These are phyloP conservation scores for Sclerotinia borealis DNA, from an alignment of 2,329 filamentous ascomycete genomes.

Conservation along the genomic window DNA sequence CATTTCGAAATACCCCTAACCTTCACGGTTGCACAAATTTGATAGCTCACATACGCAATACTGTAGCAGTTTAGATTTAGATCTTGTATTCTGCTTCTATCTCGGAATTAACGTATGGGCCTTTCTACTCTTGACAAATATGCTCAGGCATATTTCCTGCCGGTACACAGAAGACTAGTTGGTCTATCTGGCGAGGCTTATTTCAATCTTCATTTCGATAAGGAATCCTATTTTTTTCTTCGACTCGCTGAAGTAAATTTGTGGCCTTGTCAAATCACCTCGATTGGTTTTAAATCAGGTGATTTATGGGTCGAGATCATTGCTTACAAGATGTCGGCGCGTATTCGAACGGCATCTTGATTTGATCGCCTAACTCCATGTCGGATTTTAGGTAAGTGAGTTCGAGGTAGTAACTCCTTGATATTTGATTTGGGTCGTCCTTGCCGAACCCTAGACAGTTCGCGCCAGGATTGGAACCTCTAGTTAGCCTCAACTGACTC, in stretches of 20 bases:
- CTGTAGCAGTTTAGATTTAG: neutral
- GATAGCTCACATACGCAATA: neutral
- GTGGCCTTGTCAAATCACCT: neutral
- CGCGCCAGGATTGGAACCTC: conserved; percentile 9
- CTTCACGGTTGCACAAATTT: neutral
- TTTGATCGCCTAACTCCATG: neutral
- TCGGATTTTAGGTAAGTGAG: neutral
- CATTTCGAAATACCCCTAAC: neutral
- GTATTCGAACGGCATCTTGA: neutral
- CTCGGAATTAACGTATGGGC: neutral
- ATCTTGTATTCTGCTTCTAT: neutral
- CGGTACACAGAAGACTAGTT: neutral
- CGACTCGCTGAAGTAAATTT: neutral
- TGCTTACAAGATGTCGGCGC: neutral
- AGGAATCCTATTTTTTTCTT: neutral
- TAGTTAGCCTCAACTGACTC: conserved; percentile 6
- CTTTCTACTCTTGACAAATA: neutral
- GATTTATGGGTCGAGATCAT: neutral
- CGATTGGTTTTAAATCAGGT: neutral
- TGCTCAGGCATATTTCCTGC: neutral
- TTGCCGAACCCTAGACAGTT: neutral
- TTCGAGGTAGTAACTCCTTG: neutral
- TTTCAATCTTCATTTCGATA: neutral
- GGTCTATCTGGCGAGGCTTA: neutral
- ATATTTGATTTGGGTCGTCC: neutral